Conservation (phyloP, 2,329 filamentous ascomycete species). For the Aureobasidium subglaciale region DNA sequence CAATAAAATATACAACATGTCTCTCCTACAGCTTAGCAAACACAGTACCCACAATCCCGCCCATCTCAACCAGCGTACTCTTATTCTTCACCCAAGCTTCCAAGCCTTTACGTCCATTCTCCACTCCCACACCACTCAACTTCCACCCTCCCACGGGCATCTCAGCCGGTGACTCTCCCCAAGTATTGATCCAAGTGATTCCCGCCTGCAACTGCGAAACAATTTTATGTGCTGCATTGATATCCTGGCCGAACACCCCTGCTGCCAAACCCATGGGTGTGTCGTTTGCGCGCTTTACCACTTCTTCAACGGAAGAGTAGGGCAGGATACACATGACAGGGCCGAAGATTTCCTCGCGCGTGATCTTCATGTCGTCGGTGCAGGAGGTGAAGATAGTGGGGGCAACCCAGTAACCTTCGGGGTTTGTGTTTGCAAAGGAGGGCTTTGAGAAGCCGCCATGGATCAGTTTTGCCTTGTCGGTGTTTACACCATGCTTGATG, state of each 20-base stretch:
- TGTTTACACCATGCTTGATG: slow-evolving; percentile 65
- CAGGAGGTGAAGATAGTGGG: slow-evolving; percentile 85
- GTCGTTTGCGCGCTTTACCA: slow-evolving; percentile 64
- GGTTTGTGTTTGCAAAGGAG: slow-evolving; percentile 38
- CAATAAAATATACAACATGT: neutral
- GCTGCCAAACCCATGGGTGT: slow-evolving; percentile 75
- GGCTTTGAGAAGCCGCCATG: slow-evolving; percentile 62
- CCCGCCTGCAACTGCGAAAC: slow-evolving; percentile 68
- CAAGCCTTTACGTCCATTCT: slow-evolving; percentile 74
- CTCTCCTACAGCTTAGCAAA: slow-evolving; percentile 53
- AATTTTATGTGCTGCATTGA: slow-evolving; percentile 66
- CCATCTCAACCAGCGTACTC: slow-evolving; percentile 80
- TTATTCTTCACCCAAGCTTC: slow-evolving; percentile 81
- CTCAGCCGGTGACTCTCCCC: slow-evolving; percentile 86
- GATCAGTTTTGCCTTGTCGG: slow-evolving; percentile 66
- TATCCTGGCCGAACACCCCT: slow-evolving; percentile 71
- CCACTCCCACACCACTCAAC: slow-evolving; percentile 76
- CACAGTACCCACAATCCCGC: slow-evolving; percentile 60
- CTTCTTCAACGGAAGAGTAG: slow-evolving; percentile 64
- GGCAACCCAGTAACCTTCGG: slow-evolving; percentile 71
- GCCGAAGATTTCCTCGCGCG: slow-evolving; percentile 79
- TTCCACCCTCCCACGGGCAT: slow-evolving; percentile 94
- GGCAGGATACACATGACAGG: slow-evolving; percentile 76
- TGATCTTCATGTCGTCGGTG: slow-evolving; percentile 73
- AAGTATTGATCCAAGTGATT: slow-evolving; percentile 89